Evolutionary conservation across 129 eudicot species (phyloP), one percentile per base, ranked within the genome.

Genomic region (Chrysanthemum seticuspe): DNA sequence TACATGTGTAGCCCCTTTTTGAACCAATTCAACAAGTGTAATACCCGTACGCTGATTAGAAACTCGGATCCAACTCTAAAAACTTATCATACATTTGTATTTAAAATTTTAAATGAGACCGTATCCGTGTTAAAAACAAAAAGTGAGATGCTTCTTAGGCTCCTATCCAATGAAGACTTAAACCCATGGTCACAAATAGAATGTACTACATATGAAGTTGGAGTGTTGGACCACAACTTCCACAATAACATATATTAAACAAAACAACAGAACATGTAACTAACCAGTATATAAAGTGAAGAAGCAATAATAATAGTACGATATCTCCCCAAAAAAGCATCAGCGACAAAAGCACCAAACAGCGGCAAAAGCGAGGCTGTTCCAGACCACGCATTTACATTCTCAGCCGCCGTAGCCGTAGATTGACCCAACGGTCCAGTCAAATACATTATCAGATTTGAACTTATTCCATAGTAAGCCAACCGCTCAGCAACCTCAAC

Each of bases 301-400:
- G 96, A 91, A 11, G 96, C 76, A 19, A 81, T 56, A 13, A 88
- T 16, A 52, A 88, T 83, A 1, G 97, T 91, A 16, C 84, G 75
- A 18, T 78, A 91, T 48, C 88, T 83, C 2, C 97, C 97, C 44
- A 91, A 73, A 70, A 70, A 84, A 5, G 93, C 82, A 78, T 89
- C 96, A 16, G 88, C 88, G 65, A 82, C 66, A 13, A 82, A 81
- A 49, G 87, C 92, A n/a, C 89, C 92, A 8, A 84, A 52, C 29
- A 89, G 72, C 0, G 92, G 96, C 3, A 84, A 77, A 40, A 87
- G 75, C 40, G 67, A 72, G 58, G 79, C 88, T 25, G 79, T 62
- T 16, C 96, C 96, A 0, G 77, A 14, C 96, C 90, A 89, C 8
- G 82, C 72, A 74, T 87, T 89, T 13, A 87, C 82, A 60, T 79